These are phyloP conservation scores for Naganishia sp. DNA, from an alignment of 1,284 basidiomycete species.

Conservation along the genomic window DNA sequence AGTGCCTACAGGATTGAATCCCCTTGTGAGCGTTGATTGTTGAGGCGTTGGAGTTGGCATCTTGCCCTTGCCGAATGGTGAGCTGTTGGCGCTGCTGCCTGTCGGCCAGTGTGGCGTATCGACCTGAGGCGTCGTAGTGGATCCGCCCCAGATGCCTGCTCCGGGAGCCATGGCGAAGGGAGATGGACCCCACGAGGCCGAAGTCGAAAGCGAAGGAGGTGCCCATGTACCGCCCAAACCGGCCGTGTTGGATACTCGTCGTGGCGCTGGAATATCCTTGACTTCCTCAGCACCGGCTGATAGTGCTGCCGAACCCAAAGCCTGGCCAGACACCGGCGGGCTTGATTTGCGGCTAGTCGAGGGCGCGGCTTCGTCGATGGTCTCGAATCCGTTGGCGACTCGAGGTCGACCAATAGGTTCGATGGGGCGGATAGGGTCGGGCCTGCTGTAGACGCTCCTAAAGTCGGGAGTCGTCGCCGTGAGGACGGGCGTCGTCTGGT, in stretches of 20 bases:
- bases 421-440: slow-evolving; percentile 33
- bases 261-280: slow-evolving; percentile 30
- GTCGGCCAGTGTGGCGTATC: slow-evolving; percentile 26
- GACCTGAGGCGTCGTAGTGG: slow-evolving; percentile 14
- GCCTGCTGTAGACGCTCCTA: slow-evolving; percentile 19
- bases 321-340: slow-evolving; percentile 18
- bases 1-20: slow-evolving; percentile 13
- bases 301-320: slow-evolving; percentile 32
- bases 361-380: slow-evolving; percentile 14
- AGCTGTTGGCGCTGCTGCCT: slow-evolving; percentile 11
- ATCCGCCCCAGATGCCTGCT: slow-evolving; percentile 27
- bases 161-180: slow-evolving; percentile 26
- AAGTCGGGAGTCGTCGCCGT: slow-evolving; percentile 25
- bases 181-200: slow-evolving; percentile 22
- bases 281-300: slow-evolving; percentile 33
- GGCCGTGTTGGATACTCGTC: slow-evolving; percentile 33
- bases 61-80: slow-evolving; percentile 27
- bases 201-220: slow-evolving; percentile 18
- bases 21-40: slow-evolving; percentile 21
- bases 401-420: slow-evolving; percentile 35
- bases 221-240: slow-evolving; percentile 26
- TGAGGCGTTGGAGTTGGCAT: slow-evolving; percentile 3
- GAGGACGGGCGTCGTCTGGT: slow-evolving; percentile 22
- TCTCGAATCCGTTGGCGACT: slow-evolving; percentile 20
- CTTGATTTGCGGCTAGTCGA: slow-evolving; percentile 1